A percentile compares a stretch with the other conserved stretches of the same genome.
Evolutionary conservation across 768 basidiomycete genomes (phyloP).

Genomic region (Arthromyces matolae): DNA sequence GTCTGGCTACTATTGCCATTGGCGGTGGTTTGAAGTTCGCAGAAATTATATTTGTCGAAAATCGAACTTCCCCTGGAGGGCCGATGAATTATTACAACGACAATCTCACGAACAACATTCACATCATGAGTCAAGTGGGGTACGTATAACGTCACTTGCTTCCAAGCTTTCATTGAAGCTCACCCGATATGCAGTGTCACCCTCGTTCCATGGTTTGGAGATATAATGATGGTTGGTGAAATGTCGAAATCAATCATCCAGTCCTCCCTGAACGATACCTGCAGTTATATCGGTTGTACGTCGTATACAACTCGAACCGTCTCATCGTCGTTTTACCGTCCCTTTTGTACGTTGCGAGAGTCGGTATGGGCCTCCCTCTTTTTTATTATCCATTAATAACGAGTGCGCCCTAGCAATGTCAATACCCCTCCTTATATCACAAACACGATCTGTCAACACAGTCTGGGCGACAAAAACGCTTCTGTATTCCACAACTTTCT

Average conservation of each 20-base stretch:
- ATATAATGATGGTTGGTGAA: conserved; percentile 17
- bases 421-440: conserved; percentile 17
- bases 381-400: not conserved
- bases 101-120: conserved; percentile 10
- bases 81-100: conserved; percentile 6
- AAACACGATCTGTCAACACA: conserved; percentile 10
- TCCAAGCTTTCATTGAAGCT: not conserved
- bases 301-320: conserved; percentile 16
- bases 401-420: conserved; percentile 15
- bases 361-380: conserved; percentile 9
- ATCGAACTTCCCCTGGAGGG: conserved; percentile 3
- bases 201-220: conserved; percentile 19
- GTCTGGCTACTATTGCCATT: conserved; percentile 17
- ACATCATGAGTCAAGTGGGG: conserved; percentile 20
- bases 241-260: not conserved
- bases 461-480: conserved; percentile 6
- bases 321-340: conserved; percentile 14
- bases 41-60: conserved; percentile 15
- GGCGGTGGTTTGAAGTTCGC: conserved; percentile 17
- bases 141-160: not conserved
- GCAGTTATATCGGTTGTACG: conserved; percentile 17
- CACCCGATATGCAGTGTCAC: conserved; percentile 5
- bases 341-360: conserved; percentile 14
- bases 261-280: not conserved
- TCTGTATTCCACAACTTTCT: conserved; percentile 15